Evolutionary conservation across 805 yeast genomes (phyloP), one percentile per base, ranked within the genome.

Genomic region (Yarrowia sp.): DNA sequence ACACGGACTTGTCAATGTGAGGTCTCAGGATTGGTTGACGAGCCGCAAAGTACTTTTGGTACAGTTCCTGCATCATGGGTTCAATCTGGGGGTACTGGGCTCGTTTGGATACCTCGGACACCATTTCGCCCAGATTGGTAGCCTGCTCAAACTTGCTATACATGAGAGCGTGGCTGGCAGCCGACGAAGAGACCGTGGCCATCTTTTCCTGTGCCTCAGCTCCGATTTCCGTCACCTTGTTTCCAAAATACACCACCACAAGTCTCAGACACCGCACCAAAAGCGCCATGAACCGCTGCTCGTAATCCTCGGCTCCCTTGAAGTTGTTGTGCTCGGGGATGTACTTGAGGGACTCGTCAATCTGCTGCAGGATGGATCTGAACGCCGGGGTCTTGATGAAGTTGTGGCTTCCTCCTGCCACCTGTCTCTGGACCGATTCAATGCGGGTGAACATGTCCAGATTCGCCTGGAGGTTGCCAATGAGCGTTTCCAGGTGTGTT

Each of bases 191-290:
- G 8, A 61, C 66, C 1, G 60, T 50, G 15, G 58, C 49, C 39
- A 64, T 49, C 50, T 50, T 64, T 14, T 30, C 40, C 43, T 49
- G 60, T 7, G 49, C 60, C 15, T 46, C 68, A 9, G 60, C 30
- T 12, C 74, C 72, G 2, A 76, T 70, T 34, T 72, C 74, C 67
- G 81, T 80, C 68, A 85, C 71, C 39, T 73, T 70, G 68, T 76
- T 79, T 44, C 73, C 74, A 67, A 90, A 77, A 74, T 87, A 91
- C 73, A 88, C 90, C 70, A 88, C 84, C 15, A 92, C 85, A 69
- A 94, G 79, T 0, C 95, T 86, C 56, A 92, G 81, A 1, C 96
- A 88, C 69, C 97, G 83, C 1, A 93, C 87, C 83, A 92, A 82
- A 73, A 97, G 91, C 72, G 91, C 96, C 70, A 90, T 85, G 78